phyloP scores from a whole-genome alignment of 2,329 filamentous ascomycete species.

The Balansia obtecta region DNA sequence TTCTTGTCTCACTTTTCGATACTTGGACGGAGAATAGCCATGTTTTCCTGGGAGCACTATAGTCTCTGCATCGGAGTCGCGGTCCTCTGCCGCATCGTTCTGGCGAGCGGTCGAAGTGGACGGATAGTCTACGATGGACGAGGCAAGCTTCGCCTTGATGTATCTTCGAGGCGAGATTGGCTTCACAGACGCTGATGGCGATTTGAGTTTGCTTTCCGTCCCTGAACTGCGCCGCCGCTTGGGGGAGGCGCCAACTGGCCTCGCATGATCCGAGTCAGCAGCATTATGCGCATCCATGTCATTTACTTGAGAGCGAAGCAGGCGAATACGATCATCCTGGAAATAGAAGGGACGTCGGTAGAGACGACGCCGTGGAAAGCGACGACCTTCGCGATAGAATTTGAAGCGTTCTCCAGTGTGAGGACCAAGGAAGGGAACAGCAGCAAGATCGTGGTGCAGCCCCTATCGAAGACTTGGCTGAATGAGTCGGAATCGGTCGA shows the following conservation, averaged over 20 bases:
- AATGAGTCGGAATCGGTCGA: neutral
- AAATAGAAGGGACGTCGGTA: conserved; percentile 13
- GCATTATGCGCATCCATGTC: conserved; percentile 59
- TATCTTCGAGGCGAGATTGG: conserved; percentile 9
- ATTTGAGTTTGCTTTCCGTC: conserved; percentile 12
- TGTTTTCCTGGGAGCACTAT: conserved; percentile 56
- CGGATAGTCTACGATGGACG: conserved; percentile 1
- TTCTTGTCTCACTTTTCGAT: conserved; percentile 52
- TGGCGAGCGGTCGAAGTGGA: conserved; percentile 11
- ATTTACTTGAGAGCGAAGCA: conserved; percentile 42
- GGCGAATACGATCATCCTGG: conserved; percentile 48
- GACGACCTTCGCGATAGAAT: neutral
- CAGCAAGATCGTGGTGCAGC: neutral
- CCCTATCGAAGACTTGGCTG: conserved; percentile 6
- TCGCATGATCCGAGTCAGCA: conserved; percentile 48
- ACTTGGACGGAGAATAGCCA: conserved; percentile 50
- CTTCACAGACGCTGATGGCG: conserved; percentile 5
- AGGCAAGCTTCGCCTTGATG: conserved; percentile 1
- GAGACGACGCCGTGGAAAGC: conserved; percentile 6
- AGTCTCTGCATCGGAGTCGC: conserved; percentile 60
- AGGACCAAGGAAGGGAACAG: neutral
- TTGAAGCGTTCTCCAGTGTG: neutral
- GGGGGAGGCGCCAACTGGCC: conserved; percentile 41
- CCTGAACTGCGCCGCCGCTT: conserved; percentile 24
- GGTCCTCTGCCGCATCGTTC: conserved; percentile 35